Base-by-base conservation (phyloP, 805 yeast species). In the Suhomyces kilbournensis region DNA sequence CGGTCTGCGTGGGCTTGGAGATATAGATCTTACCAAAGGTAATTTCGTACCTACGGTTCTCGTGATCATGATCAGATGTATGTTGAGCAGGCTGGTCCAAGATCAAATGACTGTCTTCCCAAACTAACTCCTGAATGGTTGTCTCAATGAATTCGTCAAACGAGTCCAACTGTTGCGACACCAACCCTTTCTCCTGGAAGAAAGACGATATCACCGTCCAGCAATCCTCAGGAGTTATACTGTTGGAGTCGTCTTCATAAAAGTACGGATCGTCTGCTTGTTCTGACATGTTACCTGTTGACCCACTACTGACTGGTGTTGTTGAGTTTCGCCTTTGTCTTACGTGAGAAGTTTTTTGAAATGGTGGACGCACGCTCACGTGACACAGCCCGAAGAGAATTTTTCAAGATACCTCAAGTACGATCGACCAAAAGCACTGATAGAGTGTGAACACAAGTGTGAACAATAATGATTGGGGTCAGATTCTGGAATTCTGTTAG, bases 21-120 rank as follows among this genome's bases (percentile, higher is more conserved):
- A 94, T 84, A 72, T 88, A 94, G 64, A 96, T 94, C 70, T 93
- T 96, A 59, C 99, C 99, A 73, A 94, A 94, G n/a, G 92, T 85
- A 67, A 94, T 94, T 72, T 93, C 97, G 65, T 91, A 96, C 59
- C 97, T 83, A 74, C 91, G 86, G 71, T 89, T 91, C 61, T 90
- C 83, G 67, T 90, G 88, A 69, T 94, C 99, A 53, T 83, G 81
- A 61, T 92, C 96, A 35, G 92, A 84, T 3, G 96, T 86, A 67
- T 94, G 98, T 72, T 96, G 99, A 12, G 99, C 99, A 7, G 97
- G 96, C 74, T 94, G 98, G 73, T 94, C 99, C 60, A 96, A 79
- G 56, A 96, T 91, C 70, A 94, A 79, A 53, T 92, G 90, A 48
- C 93, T 86, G 69, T 94, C 98, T 74, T 94, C 99, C 79, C 94